Base-by-base conservation (phyloP, 306 rosid species). In the Quercus gilva region DNA sequence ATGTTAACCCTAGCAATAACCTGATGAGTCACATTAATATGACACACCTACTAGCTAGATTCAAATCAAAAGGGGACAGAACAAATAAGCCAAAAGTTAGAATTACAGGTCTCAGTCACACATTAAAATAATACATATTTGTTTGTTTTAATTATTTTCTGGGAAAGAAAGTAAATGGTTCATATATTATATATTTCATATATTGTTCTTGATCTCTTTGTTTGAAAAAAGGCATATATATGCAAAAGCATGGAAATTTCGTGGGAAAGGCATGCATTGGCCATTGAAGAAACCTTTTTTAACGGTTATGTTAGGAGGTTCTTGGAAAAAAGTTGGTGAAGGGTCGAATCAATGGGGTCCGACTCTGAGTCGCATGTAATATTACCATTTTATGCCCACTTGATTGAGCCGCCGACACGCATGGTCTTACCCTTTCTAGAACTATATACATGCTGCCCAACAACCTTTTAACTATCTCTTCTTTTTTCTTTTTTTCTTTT, bases 161-260 rank as follows among this genome's bases (percentile, higher is more conserved):
- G 45, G 5, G 18, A 51, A 5, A 21, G 41, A 35, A 35, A 57
- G 51, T 14, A 68, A 45, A 72, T 12, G 10, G 45, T 7, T 41
- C 45, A 41, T 41, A 41, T 8, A 41, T 41, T 41, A 41, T 41
- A 41, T 41, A 37, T 41, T 41, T 41, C 5, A n/a, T 33, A 77
- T 65, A 77, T 65, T 81, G 61, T 60, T 52, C 75, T 43, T 51
- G 71, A 7, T 25, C 64, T 55, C 18, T 37, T 45, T 73, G 60
- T 74, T 45, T 31, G 75, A 14, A 55, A 80, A 80, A 74, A 76
- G 59, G 67, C 80, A 57, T 70, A 35, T 20, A 5, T 52, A 43
- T 41, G 74, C n/a, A 73, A 75, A 75, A 45, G 87, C 77, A 69
- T 25, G 64, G 77, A 75, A 82, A 81, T 72, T 88, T 83, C 74